These are phyloP conservation scores for Pulveroboletus frians DNA, from an alignment of 768 basidiomycete species.

Conservation along the genomic window DNA sequence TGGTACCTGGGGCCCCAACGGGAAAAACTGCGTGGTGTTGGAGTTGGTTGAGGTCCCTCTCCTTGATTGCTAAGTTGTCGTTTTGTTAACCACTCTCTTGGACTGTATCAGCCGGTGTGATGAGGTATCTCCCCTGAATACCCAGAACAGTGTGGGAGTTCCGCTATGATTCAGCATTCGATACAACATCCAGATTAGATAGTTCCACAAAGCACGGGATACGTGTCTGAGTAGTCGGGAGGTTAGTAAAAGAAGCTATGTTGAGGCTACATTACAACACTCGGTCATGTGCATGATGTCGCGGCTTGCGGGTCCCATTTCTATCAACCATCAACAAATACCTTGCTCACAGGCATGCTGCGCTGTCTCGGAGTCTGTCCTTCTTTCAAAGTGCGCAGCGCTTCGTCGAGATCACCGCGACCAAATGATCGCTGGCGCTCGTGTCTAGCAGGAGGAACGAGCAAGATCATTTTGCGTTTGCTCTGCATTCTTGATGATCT, in stretches of 20 bases:
- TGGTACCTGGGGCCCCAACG: slow-evolving; percentile 63
- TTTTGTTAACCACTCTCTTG: slow-evolving; percentile 25
- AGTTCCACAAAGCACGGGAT: neutral
- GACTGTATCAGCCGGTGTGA: slow-evolving; percentile 58
- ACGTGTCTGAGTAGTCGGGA: neutral
- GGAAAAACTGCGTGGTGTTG: slow-evolving; percentile 74
- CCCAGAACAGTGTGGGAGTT: neutral
- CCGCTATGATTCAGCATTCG: neutral
- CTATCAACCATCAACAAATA: slow-evolving; percentile 26
- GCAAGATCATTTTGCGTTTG: slow-evolving; percentile 24
- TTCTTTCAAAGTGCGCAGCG: slow-evolving; percentile 72
- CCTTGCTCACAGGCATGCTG: slow-evolving; percentile 14
- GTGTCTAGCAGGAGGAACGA: slow-evolving; percentile 40
- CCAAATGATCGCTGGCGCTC: slow-evolving; percentile 52
- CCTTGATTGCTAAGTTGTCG: neutral
- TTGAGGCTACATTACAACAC: neutral
- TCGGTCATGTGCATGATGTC: neutral
- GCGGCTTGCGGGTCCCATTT: slow-evolving; percentile 6
- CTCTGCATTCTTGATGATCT: slow-evolving; percentile 35
- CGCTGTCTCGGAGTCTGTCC: slow-evolving; percentile 36
- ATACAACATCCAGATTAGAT: neutral
- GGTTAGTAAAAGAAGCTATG: neutral
- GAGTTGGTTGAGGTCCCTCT: slow-evolving; percentile 56
- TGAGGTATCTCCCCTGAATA: slow-evolving; percentile 54
- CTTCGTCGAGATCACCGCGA: slow-evolving; percentile 78